Conservation (phyloP, 768 basidiomycete genomes). For the Rubroboletus pulcherrimus region DNA sequence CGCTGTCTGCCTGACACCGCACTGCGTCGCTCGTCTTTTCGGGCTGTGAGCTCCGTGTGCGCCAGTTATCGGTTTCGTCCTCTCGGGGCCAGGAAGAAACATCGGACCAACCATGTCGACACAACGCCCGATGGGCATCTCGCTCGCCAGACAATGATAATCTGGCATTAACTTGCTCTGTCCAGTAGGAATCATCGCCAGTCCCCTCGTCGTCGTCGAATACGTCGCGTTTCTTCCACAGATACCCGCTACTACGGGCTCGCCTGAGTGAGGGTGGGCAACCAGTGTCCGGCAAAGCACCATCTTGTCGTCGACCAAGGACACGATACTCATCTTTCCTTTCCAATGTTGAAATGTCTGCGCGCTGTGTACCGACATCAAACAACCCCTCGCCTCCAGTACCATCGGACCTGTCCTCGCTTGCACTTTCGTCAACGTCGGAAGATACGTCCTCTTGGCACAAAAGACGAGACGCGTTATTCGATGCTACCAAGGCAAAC, state of each 20-base stretch:
- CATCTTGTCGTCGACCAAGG: not conserved
- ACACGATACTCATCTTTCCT: not conserved
- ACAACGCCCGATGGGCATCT: not conserved
- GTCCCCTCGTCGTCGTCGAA: not conserved
- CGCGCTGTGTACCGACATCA: not conserved
- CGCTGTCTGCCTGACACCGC: not conserved
- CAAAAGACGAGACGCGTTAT: not conserved
- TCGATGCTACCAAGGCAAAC: not conserved
- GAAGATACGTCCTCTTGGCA: not conserved
- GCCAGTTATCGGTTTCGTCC: constrained; percentile 12
- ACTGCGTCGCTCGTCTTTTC: not conserved
- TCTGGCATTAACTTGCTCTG: constrained; percentile 6
- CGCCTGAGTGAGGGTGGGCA: not conserved
- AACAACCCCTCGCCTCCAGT: not conserved
- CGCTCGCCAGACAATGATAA: not conserved
- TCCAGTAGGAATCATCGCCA: constrained; percentile 6
- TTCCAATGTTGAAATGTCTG: not conserved
- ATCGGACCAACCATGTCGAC: not conserved
- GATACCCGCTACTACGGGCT: not conserved
- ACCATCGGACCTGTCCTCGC: not conserved
- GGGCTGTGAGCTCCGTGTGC: not conserved
- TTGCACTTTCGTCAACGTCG: not conserved
- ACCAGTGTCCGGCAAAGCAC: not conserved
- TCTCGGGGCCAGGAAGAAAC: not conserved
- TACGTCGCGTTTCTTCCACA: not conserved